Conservation (phyloP, 169 alveolate species). For the Miamiensis avidus region DNA sequence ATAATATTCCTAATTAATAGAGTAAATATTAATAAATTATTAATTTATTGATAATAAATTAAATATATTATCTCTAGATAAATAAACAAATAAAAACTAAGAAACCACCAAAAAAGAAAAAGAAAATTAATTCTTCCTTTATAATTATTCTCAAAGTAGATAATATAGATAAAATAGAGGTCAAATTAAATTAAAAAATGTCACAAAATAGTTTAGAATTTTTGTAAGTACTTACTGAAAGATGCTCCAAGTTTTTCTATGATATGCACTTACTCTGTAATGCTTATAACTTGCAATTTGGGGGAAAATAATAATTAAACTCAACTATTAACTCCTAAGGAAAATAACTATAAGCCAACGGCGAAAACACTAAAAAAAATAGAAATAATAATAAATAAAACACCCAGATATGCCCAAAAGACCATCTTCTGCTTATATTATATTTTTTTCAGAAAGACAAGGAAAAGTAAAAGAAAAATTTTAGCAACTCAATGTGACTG, state of each 20-base stretch:
- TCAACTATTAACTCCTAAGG: not conserved
- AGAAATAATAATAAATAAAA: no score
- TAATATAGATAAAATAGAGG: no score
- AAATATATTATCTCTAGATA: not conserved
- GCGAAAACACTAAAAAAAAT: no score
- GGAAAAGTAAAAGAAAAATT: not conserved
- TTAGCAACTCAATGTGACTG: not conserved
- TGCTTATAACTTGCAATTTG: not conserved
- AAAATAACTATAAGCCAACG: not conserved
- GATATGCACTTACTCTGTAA: not conserved
- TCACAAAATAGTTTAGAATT: not conserved
- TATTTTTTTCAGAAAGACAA: not conserved
- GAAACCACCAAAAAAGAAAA: not conserved
- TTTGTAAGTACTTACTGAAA: not conserved
- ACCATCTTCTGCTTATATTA: not conserved
- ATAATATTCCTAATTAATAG: no score
- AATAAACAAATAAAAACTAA: not conserved
- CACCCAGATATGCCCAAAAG: not conserved
- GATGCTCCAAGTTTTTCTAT: not conserved
- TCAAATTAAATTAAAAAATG: not conserved
- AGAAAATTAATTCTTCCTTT: not conserved
- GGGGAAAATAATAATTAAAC: not conserved
- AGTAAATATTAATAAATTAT: no score
- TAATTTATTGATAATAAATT: no score
- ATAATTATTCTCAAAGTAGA: no score